A percentile compares a stretch with the other conserved stretches of the same genome.
phyloP scores from a whole-genome alignment of 2,329 filamentous ascomycete genomes.

The Penicillium sp. region DNA sequence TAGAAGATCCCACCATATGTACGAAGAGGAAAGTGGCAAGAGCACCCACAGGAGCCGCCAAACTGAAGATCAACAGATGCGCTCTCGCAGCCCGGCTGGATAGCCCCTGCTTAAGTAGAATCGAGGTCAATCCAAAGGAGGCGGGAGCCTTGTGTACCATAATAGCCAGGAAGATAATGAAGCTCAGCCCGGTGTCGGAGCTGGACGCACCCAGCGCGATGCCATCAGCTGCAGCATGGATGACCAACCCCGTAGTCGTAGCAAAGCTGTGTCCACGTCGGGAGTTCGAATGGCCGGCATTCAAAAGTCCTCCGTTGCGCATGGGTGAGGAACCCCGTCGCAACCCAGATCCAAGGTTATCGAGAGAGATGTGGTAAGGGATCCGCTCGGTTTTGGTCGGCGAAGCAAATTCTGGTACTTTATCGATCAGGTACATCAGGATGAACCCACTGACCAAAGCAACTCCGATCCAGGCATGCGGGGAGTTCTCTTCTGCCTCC shows the following conservation, averaged over 20 bases:
- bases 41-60: slow-evolving; percentile 86
- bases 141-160: slow-evolving; percentile 98
- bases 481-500: slow-evolving; percentile 47
- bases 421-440: slow-evolving; percentile 95
- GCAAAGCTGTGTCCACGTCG: slow-evolving; percentile 60
- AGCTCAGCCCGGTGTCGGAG: slow-evolving; percentile 73
- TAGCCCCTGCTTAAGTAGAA: slow-evolving; percentile 86
- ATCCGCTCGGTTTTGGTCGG: slow-evolving; percentile 64
- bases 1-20: slow-evolving; percentile 62
- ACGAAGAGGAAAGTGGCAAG: slow-evolving; percentile 80
- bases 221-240: slow-evolving; percentile 91
- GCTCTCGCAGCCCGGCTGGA: slow-evolving; percentile 81
- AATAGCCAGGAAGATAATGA: slow-evolving; percentile 93
- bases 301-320: slow-evolving; percentile 40
- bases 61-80: slow-evolving; percentile 86
- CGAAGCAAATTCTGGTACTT: slow-evolving; percentile 73
- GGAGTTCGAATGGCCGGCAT: slow-evolving; percentile 29
- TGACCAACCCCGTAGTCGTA: slow-evolving; percentile 93
- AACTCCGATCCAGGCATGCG: slow-evolving; percentile 79
- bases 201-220: slow-evolving; percentile 93
- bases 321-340: slow-evolving; percentile 45
- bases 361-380: slow-evolving; percentile 83
- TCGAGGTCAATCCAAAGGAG: slow-evolving; percentile 88
- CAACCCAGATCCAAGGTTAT: slow-evolving; percentile 67
- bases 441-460: slow-evolving; percentile 87